Conservation (phyloP, 2,329 filamentous ascomycete genomes). For the Acarospora socialis region DNA sequence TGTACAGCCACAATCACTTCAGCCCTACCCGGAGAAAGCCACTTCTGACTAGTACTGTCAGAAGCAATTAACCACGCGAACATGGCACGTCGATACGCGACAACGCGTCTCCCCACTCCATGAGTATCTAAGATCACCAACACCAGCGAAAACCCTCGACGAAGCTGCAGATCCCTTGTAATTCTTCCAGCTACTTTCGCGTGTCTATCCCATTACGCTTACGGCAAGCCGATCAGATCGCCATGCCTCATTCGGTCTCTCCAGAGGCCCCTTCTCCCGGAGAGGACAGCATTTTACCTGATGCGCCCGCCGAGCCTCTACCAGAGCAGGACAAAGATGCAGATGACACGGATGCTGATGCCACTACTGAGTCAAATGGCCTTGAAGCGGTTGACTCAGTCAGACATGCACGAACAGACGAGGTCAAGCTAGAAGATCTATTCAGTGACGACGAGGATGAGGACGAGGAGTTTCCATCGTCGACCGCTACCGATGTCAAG, state of each 20-base stretch:
- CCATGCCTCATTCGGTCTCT: constrained; percentile 27
- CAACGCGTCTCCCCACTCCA: no score
- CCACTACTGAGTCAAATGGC: constrained; percentile 17
- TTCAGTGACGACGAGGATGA: constrained; percentile 46
- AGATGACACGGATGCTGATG: constrained; percentile 20
- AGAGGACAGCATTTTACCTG: constrained; percentile 28
- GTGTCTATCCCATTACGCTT: no score
- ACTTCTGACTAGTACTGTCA: no score
- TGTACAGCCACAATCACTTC: no score
- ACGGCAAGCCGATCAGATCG: no score
- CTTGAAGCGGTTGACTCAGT: constrained; percentile 22
- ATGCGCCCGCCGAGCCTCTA: constrained; percentile 17
- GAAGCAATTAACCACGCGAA: no score
- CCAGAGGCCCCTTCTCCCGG: constrained; percentile 25
- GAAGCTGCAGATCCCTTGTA: no score
- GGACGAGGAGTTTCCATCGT: constrained; percentile 41
- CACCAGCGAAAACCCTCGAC: no score
- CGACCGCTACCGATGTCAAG: constrained; percentile 30
- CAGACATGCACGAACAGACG: constrained; percentile 16
- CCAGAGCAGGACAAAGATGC: constrained; percentile 4
- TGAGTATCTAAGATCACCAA: no score
- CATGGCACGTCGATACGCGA: no score
- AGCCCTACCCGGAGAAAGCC: no score
- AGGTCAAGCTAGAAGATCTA: constrained; percentile 41
- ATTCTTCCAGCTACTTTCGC: no score